phyloP scores from a whole-genome alignment of 2,329 filamentous ascomycete species.

The Scolecobasidium constrictum region DNA sequence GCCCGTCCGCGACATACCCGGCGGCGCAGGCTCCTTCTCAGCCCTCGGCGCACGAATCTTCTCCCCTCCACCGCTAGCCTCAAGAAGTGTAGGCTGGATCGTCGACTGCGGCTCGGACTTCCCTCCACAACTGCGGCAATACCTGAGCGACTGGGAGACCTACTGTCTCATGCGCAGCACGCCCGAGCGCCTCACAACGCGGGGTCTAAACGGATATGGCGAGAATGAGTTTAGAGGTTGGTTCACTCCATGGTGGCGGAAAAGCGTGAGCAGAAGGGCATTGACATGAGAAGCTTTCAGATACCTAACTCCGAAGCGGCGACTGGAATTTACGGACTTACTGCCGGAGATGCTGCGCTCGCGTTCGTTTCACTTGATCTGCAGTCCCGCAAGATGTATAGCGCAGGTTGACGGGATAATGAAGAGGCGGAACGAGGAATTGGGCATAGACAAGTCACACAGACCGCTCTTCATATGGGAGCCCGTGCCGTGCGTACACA shows the following conservation, averaged over 20 bases:
- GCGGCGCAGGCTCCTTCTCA: constrained; percentile 78
- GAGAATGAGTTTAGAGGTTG: constrained; percentile 51
- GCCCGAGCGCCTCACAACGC: constrained; percentile 62
- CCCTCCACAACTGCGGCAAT: constrained; percentile 50
- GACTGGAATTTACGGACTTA: constrained; percentile 64
- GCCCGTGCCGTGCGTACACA: constrained; percentile 64
- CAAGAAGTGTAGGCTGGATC: constrained; percentile 72
- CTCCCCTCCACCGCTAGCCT: constrained; percentile 51
- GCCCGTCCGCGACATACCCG: constrained; percentile 65
- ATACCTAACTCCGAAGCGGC: constrained; percentile 78
- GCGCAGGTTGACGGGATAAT: constrained; percentile 64
- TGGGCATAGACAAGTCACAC: constrained; percentile 16
- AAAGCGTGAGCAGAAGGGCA: not conserved
- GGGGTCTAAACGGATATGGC: constrained; percentile 87
- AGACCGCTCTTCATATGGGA: constrained; percentile 82
- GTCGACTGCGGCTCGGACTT: constrained; percentile 87
- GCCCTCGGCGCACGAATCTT: constrained; percentile 83
- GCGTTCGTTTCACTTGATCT: constrained; percentile 79
- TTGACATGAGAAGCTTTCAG: constrained; percentile 51
- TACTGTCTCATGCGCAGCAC: constrained; percentile 58
- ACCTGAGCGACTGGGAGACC: constrained; percentile 67
- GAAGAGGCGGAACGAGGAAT: constrained; percentile 30
- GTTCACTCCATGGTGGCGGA: not conserved
- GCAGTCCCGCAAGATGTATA: constrained; percentile 65
- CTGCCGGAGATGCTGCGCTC: constrained; percentile 55